Base-by-base conservation (phyloP, 805 yeast genomes). In the Monosporozyma unispora region DNA sequence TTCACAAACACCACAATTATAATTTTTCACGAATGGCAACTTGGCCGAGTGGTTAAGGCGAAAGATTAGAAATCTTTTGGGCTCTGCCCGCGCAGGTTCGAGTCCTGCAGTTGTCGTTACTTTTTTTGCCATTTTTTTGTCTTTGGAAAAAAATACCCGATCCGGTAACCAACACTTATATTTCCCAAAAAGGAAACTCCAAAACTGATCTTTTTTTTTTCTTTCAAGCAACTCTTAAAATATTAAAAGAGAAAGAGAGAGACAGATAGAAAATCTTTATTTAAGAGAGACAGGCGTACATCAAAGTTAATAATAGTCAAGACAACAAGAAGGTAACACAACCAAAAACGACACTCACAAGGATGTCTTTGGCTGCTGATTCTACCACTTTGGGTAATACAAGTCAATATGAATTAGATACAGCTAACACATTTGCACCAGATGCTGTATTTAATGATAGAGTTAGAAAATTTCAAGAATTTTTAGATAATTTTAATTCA, bases 391-490 rank as follows among this genome's bases (percentile, higher is more conserved):
- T 47, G 28, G 39, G 39, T 8, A 16, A 35, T 10, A 7, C 39
- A 3, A 31, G 35, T 35, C 39, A 35, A 35, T 50, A 48, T 25
- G 52, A 51, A 37, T 37, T 50, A 9, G 54, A 54, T 43, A 33
- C 48, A 12, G 37, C 50, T 1, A 47, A 38, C 19, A 50, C 55
- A 4, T 55, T 58, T 40, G 64, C 65, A 1, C 68, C 67, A 40
- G 78, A 74, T 57, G 76, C 77, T 46, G 64, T 71, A 16, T 84
- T 82, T 62, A 81, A 83, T 49, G 97, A 90, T 65, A 81, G 97
- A 55, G 87, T 86, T 19, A 81, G 96, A 61, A 75, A 83, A 57
- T 91, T 91, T 70, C 89, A 85, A 56, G 97, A 91, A 58, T 91
- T 90, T 62, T 70, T 93, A 38, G 85, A 81, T 55, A 74, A 80